Base-by-base conservation (phyloP, 768 basidiomycete species). In the Glaciozyma antarctica region DNA sequence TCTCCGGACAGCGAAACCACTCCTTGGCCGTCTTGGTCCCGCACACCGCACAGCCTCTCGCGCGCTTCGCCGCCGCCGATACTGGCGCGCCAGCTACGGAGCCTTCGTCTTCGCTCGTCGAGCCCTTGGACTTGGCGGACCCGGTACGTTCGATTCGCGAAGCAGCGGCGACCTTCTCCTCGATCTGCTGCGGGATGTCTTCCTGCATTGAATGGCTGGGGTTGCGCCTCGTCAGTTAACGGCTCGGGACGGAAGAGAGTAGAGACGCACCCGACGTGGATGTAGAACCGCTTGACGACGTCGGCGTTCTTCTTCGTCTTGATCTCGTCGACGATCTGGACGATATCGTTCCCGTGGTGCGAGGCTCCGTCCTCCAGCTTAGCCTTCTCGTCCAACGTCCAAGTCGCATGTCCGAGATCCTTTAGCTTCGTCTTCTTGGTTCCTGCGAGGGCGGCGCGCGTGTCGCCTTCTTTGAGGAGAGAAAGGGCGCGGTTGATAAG, bases 1-100 rank as follows among this genome's bases (percentile, higher is more conserved):
- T 60, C 3, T 70, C 66, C 5, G 73, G 73, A 54, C 73, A 74
- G 24, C 32, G 34, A 56, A 67, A 73, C 73, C 73, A 74, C 58
- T 51, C 59, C 2, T 34, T 22, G 0, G 62, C 43, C 24, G 58
- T 43, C 8, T 66, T 60, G 30, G 45, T 57, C 43, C 60, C 65
- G 56, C 73, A 74, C 22, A 74, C 49, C 12, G 72, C 67, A 65
- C 73, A 74, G 26, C 61, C 56, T 9, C 68, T 43, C 32, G 60
- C 64, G 21, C 58, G 48, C 32, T 63, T 54, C 49, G 58, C 49
- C 0, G 56, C 58, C 22, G 57, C 51, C 45, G 61, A 58, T 1
- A 64, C 52, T 8, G 72, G 66, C 16, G 62, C 61, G 0, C 64
- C 64, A 34, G 57, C 57, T 10, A 71, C 54, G 38, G 64, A 63